Base-by-base conservation (phyloP, 371 early-diverging fungal species). In the Apophysomyces ossiformis region DNA sequence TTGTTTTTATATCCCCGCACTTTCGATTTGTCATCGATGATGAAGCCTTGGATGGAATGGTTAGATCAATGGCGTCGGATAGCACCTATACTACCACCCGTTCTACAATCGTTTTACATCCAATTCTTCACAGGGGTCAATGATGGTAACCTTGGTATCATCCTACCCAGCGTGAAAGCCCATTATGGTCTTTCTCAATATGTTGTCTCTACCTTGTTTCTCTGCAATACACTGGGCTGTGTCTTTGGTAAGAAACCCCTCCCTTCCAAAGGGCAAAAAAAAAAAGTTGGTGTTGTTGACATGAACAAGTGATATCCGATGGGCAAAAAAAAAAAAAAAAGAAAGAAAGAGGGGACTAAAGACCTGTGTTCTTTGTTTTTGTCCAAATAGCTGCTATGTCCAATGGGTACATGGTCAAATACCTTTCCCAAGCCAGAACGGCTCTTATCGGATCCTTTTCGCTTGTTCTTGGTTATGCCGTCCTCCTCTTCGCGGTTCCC, bases 141-240 rank as follows among this genome's bases (percentile, higher is more conserved):
- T 32, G 75, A 75, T 37, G 65, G 70, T 56, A 66, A 67, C 15
- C 60, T 73, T 43, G 71, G 75, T 58, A 71, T 75, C 50, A 71
- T 75, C 21, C 62, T 75, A 5, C 75, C 75, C 12, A 66, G 69
- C 13, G 69, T 75, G 32, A 68, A 69, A 44, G 65, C 67, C 3
- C 69, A 71, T 15, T 75, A 75, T 63, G 64, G 59, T 35, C 37
- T 75, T 15, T 45, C 61, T n/a, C 71, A 75, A 21, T 67, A 65
- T 26, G 67, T 75, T n/a, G 71, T 71, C 7, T 69, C 71, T 21
- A 63, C 71, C 43, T 61, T 75, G 32, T 71, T 75, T 35, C 41
- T 75, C 0, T 65, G 67, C 26, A 66, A 64, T 32, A 63, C 71
- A 4, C 18, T 47, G 37, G 75, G 75, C 4, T 71, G 71, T 50